Base-by-base conservation (phyloP, 306 rosid species). In the Leucaena leucocephala region DNA sequence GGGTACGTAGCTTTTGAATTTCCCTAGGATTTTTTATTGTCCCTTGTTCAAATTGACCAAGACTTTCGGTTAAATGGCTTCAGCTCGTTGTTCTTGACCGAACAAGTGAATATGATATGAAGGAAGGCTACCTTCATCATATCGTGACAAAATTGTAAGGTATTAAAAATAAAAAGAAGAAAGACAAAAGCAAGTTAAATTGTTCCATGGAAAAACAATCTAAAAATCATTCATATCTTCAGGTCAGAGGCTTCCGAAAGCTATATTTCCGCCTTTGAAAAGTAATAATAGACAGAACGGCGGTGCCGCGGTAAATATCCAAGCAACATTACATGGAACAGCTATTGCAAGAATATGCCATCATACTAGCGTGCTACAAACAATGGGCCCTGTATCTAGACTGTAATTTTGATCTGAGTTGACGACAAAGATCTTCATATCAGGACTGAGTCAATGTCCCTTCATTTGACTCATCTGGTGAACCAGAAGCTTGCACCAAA, bases 401-500 rank as follows among this genome's bases (percentile, higher is more conserved):
- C 71, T 74, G 59, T 73, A 58, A 83, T 17, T 61, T 22, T 59
- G 65, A 59, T 22, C 65, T 33, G 14, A 21, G 8, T 11, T 42
- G 79, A 54, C 68, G 80, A 77, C 71, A 46, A 49, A 14, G 76
- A 77, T 71, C 73, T 82, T 68, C 68, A 66, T 58, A 81, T 81
- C 82, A 86, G 63, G 74, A 46, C 22, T 67, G 83, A 68, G 65
- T 59, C 52, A 50, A 73, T 49, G 80, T 65, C 80, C 68, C 81
- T 84, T 83, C 61, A 71, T 74, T 83, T 36, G 82, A 49, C 79
- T 83, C 90, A 68, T 84, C 66, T 1, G 96, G 96, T 78, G 97
- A 96, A 76, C 99, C 98, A 54, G 94, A 90, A 85, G 98, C 99
- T 83, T 90, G 93, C 76, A 91, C 98, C 85, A 93, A 78, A 82